phyloP scores from a whole-genome alignment of 148 eudicot genomes.

The Amaranthus hypochondriacus region DNA sequence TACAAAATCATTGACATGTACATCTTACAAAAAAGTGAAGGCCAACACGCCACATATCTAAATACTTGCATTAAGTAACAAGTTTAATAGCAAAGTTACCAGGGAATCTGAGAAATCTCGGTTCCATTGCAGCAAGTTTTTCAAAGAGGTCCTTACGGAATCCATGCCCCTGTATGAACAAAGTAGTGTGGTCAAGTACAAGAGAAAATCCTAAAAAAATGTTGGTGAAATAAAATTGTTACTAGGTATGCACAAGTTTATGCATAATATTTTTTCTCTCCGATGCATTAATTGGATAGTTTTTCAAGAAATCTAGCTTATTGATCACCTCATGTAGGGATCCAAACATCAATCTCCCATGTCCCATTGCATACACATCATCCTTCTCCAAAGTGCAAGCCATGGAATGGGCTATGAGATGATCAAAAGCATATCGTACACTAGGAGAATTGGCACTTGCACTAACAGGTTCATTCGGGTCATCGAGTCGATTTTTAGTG shows the following conservation, averaged over 20 bases:
- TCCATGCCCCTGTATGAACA: slow-evolving; percentile 70
- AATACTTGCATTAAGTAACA: not conserved
- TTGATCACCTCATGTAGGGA: no score
- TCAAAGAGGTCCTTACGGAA: slow-evolving; percentile 73
- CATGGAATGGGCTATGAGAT: no score
- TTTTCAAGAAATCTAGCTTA: not conserved
- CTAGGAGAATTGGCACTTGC: no score
- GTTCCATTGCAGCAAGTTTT: slow-evolving; percentile 73
- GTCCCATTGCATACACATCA: no score
- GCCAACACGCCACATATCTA: not conserved
- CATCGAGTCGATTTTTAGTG: no score
- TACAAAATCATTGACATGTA: not conserved
- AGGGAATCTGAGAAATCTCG: slow-evolving; percentile 88
- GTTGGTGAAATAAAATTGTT: not conserved
- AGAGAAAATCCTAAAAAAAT: slow-evolving; percentile 1
- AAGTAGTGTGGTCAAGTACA: not conserved
- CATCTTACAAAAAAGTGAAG: not conserved
- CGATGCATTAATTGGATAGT: not conserved
- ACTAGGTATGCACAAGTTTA: slow-evolving; percentile 1
- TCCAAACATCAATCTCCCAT: no score
- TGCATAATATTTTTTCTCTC: not conserved
- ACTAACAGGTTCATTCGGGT: no score
- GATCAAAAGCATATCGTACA: no score
- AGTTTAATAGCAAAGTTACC: slow-evolving; percentile 33
- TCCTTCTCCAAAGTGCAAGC: no score